Evolutionary conservation across 1,284 basidiomycete species (phyloP).

Genomic region (Boletus sp.): DNA sequence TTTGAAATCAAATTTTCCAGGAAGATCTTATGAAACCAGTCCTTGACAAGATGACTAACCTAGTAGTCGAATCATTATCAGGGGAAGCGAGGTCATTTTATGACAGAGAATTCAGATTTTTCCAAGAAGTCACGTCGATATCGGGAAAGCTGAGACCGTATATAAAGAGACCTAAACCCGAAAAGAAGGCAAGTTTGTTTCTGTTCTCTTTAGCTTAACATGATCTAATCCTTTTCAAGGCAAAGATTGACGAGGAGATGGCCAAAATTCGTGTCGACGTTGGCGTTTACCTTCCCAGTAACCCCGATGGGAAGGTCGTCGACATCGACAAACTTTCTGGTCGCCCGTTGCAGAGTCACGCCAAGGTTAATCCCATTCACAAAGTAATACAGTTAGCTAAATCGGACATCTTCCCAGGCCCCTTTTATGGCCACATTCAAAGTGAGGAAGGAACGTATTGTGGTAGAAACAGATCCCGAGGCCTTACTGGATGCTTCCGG

Average conservation of each 20-base stretch:
- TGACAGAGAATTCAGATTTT: constrained; percentile 95
- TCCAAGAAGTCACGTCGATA: constrained; percentile 95
- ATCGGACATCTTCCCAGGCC: constrained; percentile 54
- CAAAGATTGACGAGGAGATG: constrained; percentile 99
- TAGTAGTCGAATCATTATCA: constrained; percentile 83
- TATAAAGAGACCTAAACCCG: constrained; percentile 94
- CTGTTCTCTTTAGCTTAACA: neutral
- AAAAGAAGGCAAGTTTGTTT: constrained; percentile 78
- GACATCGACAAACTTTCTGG: constrained; percentile 98
- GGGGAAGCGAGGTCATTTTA: constrained; percentile 93
- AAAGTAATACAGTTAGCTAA: neutral
- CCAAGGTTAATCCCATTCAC: constrained; percentile 64
- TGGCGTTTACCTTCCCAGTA: constrained; percentile 96
- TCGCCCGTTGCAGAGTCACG: constrained; percentile 94
- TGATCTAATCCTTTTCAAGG: constrained; percentile 45
- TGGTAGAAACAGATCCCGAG: constrained; percentile 65
- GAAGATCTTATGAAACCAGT: constrained; percentile 94
- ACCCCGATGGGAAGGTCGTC: constrained; percentile 94
- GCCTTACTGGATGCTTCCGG: constrained; percentile 61
- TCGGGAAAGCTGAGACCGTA: constrained; percentile 97
- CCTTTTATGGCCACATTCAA: constrained; percentile 99
- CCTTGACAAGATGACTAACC: constrained; percentile 84
- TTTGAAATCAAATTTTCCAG: constrained; percentile 39
- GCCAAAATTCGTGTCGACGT: constrained; percentile 90
- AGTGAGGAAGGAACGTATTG: constrained; percentile 79